Conservation (phyloP, 441 rosid genomes). For the Capsella rubella region DNA sequence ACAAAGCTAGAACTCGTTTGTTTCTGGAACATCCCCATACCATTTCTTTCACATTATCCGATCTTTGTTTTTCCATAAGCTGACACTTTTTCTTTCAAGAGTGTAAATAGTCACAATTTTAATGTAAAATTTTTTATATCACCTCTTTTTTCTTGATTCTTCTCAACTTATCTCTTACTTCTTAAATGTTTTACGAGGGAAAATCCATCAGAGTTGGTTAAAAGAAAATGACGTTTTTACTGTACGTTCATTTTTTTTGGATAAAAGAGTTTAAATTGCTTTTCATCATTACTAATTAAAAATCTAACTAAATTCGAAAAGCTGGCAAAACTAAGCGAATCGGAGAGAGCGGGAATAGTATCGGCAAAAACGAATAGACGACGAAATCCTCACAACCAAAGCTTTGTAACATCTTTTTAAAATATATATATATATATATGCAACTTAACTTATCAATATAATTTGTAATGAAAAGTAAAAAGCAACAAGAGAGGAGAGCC, state of each 20-base stretch:
- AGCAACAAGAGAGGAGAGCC: not conserved
- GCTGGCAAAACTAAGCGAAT: not conserved
- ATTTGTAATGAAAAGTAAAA: not conserved
- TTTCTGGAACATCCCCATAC: slow-evolving; percentile 18
- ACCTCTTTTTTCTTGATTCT: not conserved
- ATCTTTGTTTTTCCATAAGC: slow-evolving; percentile 31
- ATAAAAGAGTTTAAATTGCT: not conserved
- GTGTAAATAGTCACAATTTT: slow-evolving; percentile 40
- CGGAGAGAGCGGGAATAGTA: not conserved
- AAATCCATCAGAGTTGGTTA: slow-evolving; percentile 2
- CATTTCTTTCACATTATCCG: slow-evolving; percentile 9
- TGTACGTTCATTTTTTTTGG: not conserved
- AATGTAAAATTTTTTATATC: slow-evolving; percentile 8
- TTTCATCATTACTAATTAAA: not conserved
- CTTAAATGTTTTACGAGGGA: not conserved
- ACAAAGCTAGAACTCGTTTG: slow-evolving; percentile 20
- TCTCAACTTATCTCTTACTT: not conserved
- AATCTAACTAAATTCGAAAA: not conserved
- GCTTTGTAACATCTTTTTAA: not conserved
- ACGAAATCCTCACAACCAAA: not conserved
- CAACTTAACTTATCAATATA: not conserved
- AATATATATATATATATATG: not conserved
- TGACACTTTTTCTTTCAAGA: slow-evolving; percentile 28
- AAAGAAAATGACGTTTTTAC: not conserved
- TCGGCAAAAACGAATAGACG: not conserved